These are phyloP conservation scores for Plasmodium cynomolgi DNA, from an alignment of 169 alveolate species.

Conservation along the genomic window DNA sequence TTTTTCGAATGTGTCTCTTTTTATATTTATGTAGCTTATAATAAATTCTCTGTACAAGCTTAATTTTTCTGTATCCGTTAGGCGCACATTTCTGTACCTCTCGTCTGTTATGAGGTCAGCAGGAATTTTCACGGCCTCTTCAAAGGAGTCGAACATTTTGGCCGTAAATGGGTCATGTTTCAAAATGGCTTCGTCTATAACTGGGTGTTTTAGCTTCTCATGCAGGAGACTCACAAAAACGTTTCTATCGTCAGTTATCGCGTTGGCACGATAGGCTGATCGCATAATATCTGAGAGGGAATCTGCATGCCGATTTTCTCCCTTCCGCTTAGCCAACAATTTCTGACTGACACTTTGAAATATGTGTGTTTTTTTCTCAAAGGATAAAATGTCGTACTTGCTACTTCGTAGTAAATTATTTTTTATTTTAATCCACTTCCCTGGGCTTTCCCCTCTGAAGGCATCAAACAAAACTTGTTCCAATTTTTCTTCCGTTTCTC, in stretches of 20 bases:
- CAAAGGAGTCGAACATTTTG: background rate
- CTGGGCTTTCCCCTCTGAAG: slow-evolving; percentile 6
- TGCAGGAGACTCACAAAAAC: slow-evolving; percentile 16
- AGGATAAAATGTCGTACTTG: slow-evolving; percentile 46
- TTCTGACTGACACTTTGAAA: slow-evolving; percentile 37
- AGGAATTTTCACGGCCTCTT: background rate
- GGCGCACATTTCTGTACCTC: slow-evolving; percentile 9
- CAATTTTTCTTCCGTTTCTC: slow-evolving; percentile 5
- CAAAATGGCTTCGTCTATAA: slow-evolving; percentile 15
- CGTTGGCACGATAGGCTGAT: background rate
- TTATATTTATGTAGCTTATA: slow-evolving; percentile 24
- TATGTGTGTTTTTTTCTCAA: slow-evolving; percentile 25
- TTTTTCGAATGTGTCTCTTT: slow-evolving; percentile 20
- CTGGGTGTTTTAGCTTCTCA: slow-evolving; percentile 27
- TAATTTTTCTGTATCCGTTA: slow-evolving; percentile 26
- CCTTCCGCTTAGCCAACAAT: slow-evolving; percentile 1
- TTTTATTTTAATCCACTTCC: slow-evolving; percentile 47
- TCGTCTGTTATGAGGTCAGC: slow-evolving; percentile 11
- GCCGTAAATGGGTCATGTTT: background rate
- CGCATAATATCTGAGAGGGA: background rate
- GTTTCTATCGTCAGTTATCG: slow-evolving; percentile 7
- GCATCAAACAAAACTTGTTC: background rate
- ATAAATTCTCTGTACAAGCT: slow-evolving; percentile 32
- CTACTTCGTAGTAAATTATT: slow-evolving; percentile 19
- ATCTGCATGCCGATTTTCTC: background rate